These are phyloP conservation scores for Penicillium cataractarum DNA, from an alignment of 495 filamentous ascomycete genomes.

Conservation along the genomic window DNA sequence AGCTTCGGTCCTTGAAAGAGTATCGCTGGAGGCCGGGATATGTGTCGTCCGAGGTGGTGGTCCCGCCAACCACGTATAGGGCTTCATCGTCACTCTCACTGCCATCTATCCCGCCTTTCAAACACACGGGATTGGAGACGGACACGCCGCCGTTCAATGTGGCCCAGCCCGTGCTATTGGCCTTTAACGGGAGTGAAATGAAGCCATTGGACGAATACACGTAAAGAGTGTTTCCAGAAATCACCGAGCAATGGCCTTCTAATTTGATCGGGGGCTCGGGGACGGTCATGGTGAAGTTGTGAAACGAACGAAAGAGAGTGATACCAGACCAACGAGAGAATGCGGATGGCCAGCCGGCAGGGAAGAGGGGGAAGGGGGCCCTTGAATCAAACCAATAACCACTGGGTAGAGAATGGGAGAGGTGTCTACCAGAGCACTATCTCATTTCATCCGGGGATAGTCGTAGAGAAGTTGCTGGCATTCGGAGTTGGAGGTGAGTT, in stretches of 20 bases:
- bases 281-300: constrained; percentile 56
- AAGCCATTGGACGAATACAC: constrained; percentile 77
- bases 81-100: constrained; percentile 57
- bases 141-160: constrained; percentile 59
- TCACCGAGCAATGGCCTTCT: constrained; percentile 77
- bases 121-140: constrained; percentile 77
- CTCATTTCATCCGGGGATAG: constrained; percentile 33
- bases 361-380: constrained; percentile 1
- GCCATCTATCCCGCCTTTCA: constrained; percentile 60
- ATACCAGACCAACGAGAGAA: constrained; percentile 39
- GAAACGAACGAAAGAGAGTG: constrained; percentile 12
- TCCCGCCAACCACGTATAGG: constrained; percentile 85
- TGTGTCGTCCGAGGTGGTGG: constrained; percentile 41
- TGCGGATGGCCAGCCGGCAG: constrained; percentile 37
- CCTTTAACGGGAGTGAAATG: constrained; percentile 67
- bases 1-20: constrained; percentile 72
- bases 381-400: constrained; percentile 20
- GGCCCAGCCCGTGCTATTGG: constrained; percentile 75
- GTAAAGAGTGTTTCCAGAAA: constrained; percentile 85
- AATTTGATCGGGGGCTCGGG: constrained; percentile 68
- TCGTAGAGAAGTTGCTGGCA: constrained; percentile 9
- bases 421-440: constrained; percentile 52
- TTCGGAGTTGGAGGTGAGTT: constrained; percentile 5
- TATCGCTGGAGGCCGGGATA: constrained; percentile 86
- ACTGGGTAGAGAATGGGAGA: constrained; percentile 24